Percentiles rank a stretch among this genome's conserved stretches.
Conservation (phyloP, 176 grass and related monocot species). For the Carex pumila region DNA sequence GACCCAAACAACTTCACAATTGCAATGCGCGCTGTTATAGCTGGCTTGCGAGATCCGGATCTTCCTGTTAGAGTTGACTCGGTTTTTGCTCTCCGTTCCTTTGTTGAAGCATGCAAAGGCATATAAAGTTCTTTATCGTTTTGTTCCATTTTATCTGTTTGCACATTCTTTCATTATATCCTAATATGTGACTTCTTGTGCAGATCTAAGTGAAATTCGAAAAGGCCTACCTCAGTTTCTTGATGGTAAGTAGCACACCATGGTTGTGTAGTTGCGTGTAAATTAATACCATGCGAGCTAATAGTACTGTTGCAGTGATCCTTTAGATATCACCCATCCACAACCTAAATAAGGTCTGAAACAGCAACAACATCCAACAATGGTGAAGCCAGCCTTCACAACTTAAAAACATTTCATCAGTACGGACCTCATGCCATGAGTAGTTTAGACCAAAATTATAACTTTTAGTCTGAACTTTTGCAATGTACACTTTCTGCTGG, state of each 20-base stretch:
- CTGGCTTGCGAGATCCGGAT: constrained; percentile 63
- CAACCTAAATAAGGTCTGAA: background rate
- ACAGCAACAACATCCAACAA: background rate
- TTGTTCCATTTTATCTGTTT: background rate
- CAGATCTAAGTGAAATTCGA: constrained; percentile 82
- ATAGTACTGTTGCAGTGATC: background rate
- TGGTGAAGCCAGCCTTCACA: background rate
- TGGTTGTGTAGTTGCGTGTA: constrained; percentile 4
- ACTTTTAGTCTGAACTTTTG: background rate
- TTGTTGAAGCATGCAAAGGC: constrained; percentile 90
- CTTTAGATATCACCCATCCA: background rate
- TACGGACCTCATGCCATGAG: background rate
- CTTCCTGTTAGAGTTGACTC: constrained; percentile 91
- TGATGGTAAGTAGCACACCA: constrained; percentile 48
- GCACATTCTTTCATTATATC: background rate
- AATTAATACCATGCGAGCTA: background rate
- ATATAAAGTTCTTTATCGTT: background rate
- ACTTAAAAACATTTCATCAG: background rate
- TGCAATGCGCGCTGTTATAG: constrained; percentile 59
- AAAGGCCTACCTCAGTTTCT: constrained; percentile 84
- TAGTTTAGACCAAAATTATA: background rate
- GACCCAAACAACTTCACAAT: constrained; percentile 52
- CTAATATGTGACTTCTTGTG: constrained; percentile 4
- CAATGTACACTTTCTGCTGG: background rate
- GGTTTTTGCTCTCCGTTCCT: constrained; percentile 90